Base-by-base conservation (phyloP, 2,329 filamentous ascomycete genomes). In the Exophiala sp. region DNA sequence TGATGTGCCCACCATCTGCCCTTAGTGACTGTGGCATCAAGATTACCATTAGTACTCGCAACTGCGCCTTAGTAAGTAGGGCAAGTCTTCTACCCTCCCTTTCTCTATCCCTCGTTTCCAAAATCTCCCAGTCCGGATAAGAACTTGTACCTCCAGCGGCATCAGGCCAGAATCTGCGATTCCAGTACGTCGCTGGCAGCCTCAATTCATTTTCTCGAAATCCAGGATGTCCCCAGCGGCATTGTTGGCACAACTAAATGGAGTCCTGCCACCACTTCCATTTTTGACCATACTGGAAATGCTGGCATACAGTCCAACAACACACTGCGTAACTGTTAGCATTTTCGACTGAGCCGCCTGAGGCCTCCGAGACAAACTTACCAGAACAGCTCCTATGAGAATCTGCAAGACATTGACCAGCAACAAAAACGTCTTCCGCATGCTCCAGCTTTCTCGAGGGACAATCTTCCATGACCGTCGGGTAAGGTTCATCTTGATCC, bases 401-500 rank as follows among this genome's bases (percentile, higher is more conserved):
- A 62, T 52, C 36, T 55, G 55, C 18, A 59, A 14, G 8, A 49
- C 33, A 33, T 62, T 62, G 54, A 60, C 34, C 42, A 50, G 11
- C 12, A 56, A 52, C 14, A 60, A 48, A 14, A 58, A 33, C 11
- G 29, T 33, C 39, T 47, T 56, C 32, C 39, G 10, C 29, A 18
- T 42, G 14, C 11, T 51, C 55, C 58, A 55, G 14, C 34, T 36
- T 10, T 46, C 35, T 34, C 41, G 41, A 7, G 50, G 42, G 3
- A 52, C 42, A 20, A 52, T 46, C 34, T 20, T 49, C 58, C 33
- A 56, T 60, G 63, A 20, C 20, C 18, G 35, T 33, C 47, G 40
- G 29, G 80, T 75, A 54, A 82, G 68, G 43, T 58, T 56, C 55
- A 61, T 52, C 12, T 50, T 29, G 20, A 61, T 52, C 58, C 58